Evolutionary conservation across 2,329 filamentous ascomycete species (phyloP).

Genomic region (Cytospora leucostoma): DNA sequence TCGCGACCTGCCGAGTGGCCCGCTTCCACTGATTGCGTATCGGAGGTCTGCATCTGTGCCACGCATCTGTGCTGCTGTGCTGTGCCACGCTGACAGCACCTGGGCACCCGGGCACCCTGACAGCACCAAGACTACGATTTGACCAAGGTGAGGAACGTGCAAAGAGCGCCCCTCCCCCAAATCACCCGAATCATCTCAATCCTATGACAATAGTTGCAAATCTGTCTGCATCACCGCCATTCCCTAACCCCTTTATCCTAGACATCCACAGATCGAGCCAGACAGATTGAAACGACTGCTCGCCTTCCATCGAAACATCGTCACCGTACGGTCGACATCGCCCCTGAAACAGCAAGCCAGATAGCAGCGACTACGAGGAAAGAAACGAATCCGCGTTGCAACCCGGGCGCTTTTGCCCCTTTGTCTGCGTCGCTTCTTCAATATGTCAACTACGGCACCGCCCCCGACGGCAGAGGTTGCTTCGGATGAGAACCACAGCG

Average conservation of each 20-base stretch:
- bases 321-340: neutral
- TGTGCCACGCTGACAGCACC: too few species aligned
- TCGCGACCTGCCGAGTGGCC: neutral
- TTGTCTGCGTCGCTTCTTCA: slow-evolving; percentile 16
- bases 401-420: slow-evolving; percentile 21
- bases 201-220: slow-evolving; percentile 3
- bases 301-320: neutral
- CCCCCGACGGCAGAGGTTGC: slow-evolving; percentile 32
- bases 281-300: neutral
- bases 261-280: slow-evolving; percentile 4
- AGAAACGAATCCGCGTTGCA: slow-evolving; percentile 9
- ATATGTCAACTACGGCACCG: slow-evolving; percentile 39
- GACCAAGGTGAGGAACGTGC: slow-evolving; percentile 6
- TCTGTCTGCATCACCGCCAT: slow-evolving; percentile 23
- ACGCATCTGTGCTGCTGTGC: too few species aligned
- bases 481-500: slow-evolving; percentile 60
- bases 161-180: slow-evolving; percentile 1
- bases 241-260: slow-evolving; percentile 20
- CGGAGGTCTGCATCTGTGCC: neutral
- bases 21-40: neutral
- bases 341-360: slow-evolving; percentile 1
- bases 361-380: slow-evolving; percentile 2
- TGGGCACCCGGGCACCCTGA: neutral
- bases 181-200: neutral
- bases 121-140: neutral